Conservation (phyloP, 2,329 filamentous ascomycete species). For the Hypoxylon sp. region DNA sequence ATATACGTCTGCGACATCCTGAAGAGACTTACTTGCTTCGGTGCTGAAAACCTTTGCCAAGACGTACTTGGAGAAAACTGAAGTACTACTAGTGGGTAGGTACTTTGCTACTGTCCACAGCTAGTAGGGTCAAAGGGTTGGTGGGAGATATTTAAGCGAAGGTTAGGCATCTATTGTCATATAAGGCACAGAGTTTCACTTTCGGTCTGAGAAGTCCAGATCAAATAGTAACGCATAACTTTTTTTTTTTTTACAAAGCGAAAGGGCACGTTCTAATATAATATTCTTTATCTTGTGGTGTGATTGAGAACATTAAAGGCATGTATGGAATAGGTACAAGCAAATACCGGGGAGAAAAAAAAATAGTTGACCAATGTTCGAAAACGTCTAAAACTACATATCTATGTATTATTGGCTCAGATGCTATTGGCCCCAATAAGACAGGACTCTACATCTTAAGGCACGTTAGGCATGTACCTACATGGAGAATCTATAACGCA, state of each 20-base stretch:
- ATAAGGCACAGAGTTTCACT: slow-evolving; percentile 4
- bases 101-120: neutral
- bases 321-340: slow-evolving; percentile 22
- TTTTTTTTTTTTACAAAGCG: slow-evolving; percentile 7
- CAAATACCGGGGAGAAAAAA: slow-evolving; percentile 8
- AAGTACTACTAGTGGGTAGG: slow-evolving; percentile 5
- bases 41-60: slow-evolving; percentile 3
- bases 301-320: slow-evolving; percentile 11
- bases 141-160: slow-evolving; percentile 4
- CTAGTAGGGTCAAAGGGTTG: slow-evolving; percentile 10
- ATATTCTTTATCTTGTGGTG: slow-evolving; percentile 25
- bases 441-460: slow-evolving; percentile 15
- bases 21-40: slow-evolving; percentile 4
- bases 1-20: slow-evolving; percentile 47
- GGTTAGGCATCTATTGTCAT: slow-evolving; percentile 29
- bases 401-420: slow-evolving; percentile 34
- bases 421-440: slow-evolving; percentile 12
- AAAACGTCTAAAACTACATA: slow-evolving; percentile 13
- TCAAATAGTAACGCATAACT: slow-evolving; percentile 7
- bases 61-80: neutral
- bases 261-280: slow-evolving; percentile 28
- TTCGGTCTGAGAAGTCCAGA: neutral
- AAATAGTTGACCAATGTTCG: slow-evolving; percentile 31
- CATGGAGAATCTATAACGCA: neutral
- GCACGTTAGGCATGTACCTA: slow-evolving; percentile 11